Evolutionary conservation across 179 eudicot genomes (phyloP).

Genomic region (Camellia oleifera): DNA sequence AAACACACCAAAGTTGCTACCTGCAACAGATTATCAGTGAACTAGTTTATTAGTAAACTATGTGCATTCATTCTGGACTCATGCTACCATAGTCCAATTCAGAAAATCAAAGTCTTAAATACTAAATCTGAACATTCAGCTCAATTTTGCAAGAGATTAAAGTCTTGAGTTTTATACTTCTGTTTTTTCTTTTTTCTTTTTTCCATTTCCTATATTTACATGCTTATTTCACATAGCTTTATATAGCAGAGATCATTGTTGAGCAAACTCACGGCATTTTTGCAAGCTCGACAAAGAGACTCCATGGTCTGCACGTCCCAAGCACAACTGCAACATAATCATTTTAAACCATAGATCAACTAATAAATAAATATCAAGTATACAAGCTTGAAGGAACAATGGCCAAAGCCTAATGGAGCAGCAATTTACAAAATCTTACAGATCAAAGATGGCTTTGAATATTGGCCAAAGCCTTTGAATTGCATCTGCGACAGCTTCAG

Average conservation of each 20-base stretch:
- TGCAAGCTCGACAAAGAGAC: conserved; percentile 97
- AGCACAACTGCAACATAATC: conserved; percentile 70
- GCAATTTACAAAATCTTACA: conserved; percentile 42
- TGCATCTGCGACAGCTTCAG: conserved; percentile 99
- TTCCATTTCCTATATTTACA: not conserved
- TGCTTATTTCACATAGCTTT: conserved; percentile 5
- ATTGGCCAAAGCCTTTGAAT: conserved; percentile 94
- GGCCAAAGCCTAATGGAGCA: not conserved
- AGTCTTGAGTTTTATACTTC: not conserved
- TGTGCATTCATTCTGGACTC: too few species aligned
- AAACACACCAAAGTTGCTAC: not conserved
- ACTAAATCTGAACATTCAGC: not conserved
- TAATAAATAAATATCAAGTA: conserved; percentile 1
- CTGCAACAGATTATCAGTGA: not conserved
- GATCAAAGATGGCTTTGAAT: conserved; percentile 91
- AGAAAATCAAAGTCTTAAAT: not conserved
- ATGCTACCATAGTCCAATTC: not conserved
- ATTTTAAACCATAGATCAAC: conserved; percentile 18
- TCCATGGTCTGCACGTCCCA: conserved; percentile 99
- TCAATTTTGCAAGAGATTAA: not conserved
- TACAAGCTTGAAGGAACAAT: not conserved
- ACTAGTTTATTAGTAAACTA: not conserved
- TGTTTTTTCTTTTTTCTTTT: too few species aligned
- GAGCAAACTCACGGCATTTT: conserved; percentile 87
- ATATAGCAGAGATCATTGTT: conserved; percentile 4